Conservation (phyloP, 176 grass and related monocot species). For the Thalia dealbata region DNA sequence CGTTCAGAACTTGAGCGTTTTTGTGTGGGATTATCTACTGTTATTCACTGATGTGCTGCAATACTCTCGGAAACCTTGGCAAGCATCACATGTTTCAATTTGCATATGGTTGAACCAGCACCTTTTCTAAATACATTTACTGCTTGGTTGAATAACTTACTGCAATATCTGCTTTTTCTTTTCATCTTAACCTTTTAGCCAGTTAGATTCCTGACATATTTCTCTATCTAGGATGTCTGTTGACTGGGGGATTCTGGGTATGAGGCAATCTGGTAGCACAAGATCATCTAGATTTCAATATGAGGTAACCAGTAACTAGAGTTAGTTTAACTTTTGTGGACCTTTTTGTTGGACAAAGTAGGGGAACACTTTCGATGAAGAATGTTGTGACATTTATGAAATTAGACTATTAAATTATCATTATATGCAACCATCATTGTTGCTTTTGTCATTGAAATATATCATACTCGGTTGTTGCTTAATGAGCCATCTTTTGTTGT, state of each 20-base stretch:
- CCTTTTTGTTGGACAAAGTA: neutral
- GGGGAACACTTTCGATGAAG: neutral
- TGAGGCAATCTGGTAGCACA: constrained; percentile 27
- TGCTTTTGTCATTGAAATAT: neutral
- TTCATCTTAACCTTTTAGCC: too few species aligned
- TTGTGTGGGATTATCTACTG: too few species aligned
- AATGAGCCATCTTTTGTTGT: neutral
- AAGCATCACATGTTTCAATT: neutral
- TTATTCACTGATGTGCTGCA: too few species aligned
- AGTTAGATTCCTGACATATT: neutral
- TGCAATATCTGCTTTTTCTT: neutral
- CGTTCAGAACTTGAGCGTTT: too few species aligned
- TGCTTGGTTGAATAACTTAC: constrained; percentile 4
- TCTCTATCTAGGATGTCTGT: constrained; percentile 63
- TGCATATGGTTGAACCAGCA: neutral
- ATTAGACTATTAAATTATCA: neutral
- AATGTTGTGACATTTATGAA: neutral
- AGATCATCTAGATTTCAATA: constrained; percentile 53
- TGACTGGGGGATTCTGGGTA: constrained; percentile 64
- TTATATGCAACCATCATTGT: neutral
- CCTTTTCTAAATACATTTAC: neutral
- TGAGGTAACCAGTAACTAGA: constrained; percentile 47
- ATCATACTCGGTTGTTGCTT: neutral
- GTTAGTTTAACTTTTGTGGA: neutral
- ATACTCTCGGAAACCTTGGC: too few species aligned